Evolutionary conservation across 208 protist genomes (phyloP).

Genomic region (Trypanosoma boissoni): DNA sequence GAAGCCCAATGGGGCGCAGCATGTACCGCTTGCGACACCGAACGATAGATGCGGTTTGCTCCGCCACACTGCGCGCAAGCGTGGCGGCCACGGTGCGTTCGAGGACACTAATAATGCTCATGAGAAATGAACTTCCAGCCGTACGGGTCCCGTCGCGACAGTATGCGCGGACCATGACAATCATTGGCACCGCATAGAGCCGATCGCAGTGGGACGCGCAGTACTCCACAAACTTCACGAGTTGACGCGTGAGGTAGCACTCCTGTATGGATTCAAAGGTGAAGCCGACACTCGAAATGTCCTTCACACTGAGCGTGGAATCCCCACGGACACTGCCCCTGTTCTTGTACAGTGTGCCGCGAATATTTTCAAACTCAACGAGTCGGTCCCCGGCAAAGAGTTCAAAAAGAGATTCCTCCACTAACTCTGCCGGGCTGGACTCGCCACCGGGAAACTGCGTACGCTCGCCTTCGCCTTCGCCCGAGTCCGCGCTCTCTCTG

Average conservation of each 20-base stretch:
- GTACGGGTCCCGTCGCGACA: slow-evolving; percentile 22
- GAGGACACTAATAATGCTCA: slow-evolving; percentile 51
- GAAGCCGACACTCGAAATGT: too few relatives aligned
- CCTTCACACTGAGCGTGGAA: too few relatives aligned
- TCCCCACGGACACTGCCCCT: too few relatives aligned
- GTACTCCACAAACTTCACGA: slow-evolving; percentile 51
- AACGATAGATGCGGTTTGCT: slow-evolving; percentile 85
- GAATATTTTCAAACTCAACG: slow-evolving; percentile 15
- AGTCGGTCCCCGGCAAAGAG: slow-evolving; percentile 56
- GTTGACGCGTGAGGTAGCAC: slow-evolving; percentile 43
- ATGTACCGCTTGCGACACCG: slow-evolving; percentile 57
- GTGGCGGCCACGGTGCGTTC: slow-evolving; percentile 51
- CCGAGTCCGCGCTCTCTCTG: not conserved
- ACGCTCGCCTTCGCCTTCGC: slow-evolving; percentile 4
- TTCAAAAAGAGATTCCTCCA: slow-evolving; percentile 66
- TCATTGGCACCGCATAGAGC: slow-evolving; percentile 70
- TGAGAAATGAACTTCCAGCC: slow-evolving; percentile 64
- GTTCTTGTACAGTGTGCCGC: too few relatives aligned
- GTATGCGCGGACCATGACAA: slow-evolving; percentile 79
- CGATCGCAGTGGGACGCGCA: slow-evolving; percentile 77
- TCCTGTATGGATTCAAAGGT: too few relatives aligned
- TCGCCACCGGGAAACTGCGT: not conserved
- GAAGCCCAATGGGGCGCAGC: slow-evolving; percentile 66
- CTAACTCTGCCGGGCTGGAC: slow-evolving; percentile 23
- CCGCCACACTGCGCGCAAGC: slow-evolving; percentile 69